Conservation (phyloP, 140 eudicot genomes). For the Erigeron philadelphicus region DNA sequence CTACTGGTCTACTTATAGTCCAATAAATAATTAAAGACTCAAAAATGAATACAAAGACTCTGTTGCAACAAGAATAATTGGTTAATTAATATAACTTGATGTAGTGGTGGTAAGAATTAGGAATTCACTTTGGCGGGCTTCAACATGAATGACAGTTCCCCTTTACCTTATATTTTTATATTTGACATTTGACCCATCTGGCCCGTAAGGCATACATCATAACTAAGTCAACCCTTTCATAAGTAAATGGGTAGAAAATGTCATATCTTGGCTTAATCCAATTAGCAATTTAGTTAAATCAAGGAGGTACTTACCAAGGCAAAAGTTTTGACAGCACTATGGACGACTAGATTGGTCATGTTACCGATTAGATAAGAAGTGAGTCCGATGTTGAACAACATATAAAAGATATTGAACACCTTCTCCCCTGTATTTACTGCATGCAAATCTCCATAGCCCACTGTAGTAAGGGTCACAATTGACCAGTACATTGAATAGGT, state of each 20-base stretch:
- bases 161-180: not conserved
- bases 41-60: not conserved
- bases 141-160: not conserved
- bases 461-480: slow-evolving; percentile 79
- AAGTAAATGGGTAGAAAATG: not conserved
- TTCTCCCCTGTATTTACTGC: slow-evolving; percentile 80
- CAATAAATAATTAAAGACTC: not conserved
- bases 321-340: slow-evolving; percentile 61
- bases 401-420: slow-evolving; percentile 68
- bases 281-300: not conserved
- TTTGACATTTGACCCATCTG: not conserved
- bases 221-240: not conserved
- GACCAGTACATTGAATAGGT: slow-evolving; percentile 87
- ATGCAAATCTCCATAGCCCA: slow-evolving; percentile 82
- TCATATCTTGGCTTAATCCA: not conserved
- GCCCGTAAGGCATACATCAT: not conserved
- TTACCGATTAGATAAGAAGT: slow-evolving; percentile 79
- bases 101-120: not conserved
- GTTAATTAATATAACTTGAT: not conserved
- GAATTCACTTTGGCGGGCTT: not conserved
- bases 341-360: slow-evolving; percentile 90
- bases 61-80: too few relatives aligned
- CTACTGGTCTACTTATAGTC: not conserved
- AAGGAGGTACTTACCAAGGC: slow-evolving; percentile 46
- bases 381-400: slow-evolving; percentile 92